Conservation (phyloP, 768 basidiomycete species). For the Pholiota conissans region DNA sequence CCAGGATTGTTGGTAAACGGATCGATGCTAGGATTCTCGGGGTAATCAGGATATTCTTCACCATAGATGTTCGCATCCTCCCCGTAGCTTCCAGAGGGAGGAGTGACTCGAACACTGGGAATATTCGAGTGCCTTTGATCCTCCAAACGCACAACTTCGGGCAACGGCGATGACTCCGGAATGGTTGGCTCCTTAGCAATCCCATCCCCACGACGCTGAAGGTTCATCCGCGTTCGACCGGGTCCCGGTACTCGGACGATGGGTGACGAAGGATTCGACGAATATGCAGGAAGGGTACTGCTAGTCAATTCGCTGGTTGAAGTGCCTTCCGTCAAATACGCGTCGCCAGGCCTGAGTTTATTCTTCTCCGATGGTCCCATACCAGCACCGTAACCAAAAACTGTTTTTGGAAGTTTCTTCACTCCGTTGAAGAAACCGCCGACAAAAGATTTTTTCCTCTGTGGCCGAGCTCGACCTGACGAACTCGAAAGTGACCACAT, state of each 20-base stretch:
- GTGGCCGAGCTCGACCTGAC: constrained; percentile 7
- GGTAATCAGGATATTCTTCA: constrained; percentile 14
- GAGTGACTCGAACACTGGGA: constrained; percentile 30
- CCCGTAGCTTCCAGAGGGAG: constrained; percentile 23
- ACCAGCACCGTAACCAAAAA: constrained; percentile 28
- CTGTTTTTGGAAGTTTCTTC: constrained; percentile 30
- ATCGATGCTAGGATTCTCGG: constrained; percentile 11
- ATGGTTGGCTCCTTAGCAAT: constrained; percentile 19
- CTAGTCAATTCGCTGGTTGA: constrained; percentile 17
- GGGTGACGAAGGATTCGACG: constrained; percentile 31
- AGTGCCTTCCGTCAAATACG: constrained; percentile 26
- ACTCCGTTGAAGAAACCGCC: constrained; percentile 38
- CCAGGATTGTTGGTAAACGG: constrained; percentile 8
- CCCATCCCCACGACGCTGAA: neutral
- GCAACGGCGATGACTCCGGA: constrained; percentile 19
- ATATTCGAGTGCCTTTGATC: constrained; percentile 16
- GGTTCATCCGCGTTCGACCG: constrained; percentile 13
- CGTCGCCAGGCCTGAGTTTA: constrained; percentile 20
- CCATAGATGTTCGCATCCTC: neutral
- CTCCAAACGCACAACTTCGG: constrained; percentile 21
- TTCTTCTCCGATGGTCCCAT: constrained; percentile 18
- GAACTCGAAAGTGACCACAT: neutral
- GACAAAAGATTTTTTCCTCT: constrained; percentile 31
- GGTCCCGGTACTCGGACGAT: constrained; percentile 13
- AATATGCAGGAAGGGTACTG: constrained; percentile 28